A percentile compares a stretch with the other conserved stretches of the same genome.
These are phyloP conservation scores for Elaeis oleifera DNA, from an alignment of 202 grass and related monocot genomes.

Conservation along the genomic window DNA sequence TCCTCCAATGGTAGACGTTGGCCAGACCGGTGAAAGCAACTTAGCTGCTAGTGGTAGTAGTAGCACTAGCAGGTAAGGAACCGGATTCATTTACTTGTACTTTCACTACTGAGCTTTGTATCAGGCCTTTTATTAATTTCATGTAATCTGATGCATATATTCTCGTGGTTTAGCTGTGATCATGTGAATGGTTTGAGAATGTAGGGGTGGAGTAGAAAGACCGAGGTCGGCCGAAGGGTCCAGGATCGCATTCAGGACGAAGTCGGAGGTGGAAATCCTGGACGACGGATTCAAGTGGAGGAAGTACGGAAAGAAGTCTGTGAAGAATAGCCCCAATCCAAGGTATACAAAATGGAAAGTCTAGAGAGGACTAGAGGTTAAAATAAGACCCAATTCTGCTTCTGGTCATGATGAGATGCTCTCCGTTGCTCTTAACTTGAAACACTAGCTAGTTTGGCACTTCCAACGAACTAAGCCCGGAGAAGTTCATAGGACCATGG, in stretches of 20 bases:
- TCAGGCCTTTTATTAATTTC: too few relatives aligned
- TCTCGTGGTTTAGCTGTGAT: too few relatives aligned
- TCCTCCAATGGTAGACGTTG: not conserved
- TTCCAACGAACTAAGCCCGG: too few relatives aligned
- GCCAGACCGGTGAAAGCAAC: not conserved
- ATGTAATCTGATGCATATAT: too few relatives aligned
- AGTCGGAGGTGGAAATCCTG: conserved; percentile 59
- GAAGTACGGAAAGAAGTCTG: conserved; percentile 88
- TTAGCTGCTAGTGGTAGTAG: not conserved
- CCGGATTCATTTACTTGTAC: too few relatives aligned
- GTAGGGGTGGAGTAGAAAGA: conserved; percentile 12
- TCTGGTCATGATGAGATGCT: too few relatives aligned
- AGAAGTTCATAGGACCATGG: too few relatives aligned
- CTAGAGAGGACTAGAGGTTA: too few relatives aligned
- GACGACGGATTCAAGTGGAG: conserved; percentile 94
- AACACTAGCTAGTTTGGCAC: too few relatives aligned
- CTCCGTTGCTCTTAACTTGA: too few relatives aligned
- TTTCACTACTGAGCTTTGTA: too few relatives aligned
- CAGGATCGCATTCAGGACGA: conserved; percentile 68
- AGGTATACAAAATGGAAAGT: conserved; percentile 23
- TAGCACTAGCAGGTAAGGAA: conserved; percentile 4
- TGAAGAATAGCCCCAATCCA: conserved; percentile 89
- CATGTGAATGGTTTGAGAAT: conserved; percentile 1
- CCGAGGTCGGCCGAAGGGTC: conserved; percentile 13
- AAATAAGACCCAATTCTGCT: too few relatives aligned